Base-by-base conservation (phyloP, 2,329 filamentous ascomycete species). In the Penicillium sp. region DNA sequence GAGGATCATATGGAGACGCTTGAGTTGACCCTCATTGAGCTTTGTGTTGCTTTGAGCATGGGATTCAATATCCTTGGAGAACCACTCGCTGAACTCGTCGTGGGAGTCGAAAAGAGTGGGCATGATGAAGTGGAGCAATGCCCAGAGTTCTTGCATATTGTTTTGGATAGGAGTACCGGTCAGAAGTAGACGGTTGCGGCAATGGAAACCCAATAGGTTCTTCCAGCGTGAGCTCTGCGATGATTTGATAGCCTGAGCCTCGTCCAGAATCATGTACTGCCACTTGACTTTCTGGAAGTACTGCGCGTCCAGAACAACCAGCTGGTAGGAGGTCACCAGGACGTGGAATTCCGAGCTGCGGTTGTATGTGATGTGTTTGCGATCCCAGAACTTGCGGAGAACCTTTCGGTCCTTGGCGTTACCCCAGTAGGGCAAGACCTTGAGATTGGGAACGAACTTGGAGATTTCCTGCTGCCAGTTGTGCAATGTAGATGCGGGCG, bases 221-320 rank as follows among this genome's bases (percentile, higher is more conserved):
- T 97, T 98, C 93, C 93, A 98, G 60, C 93, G 81, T 11, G 90
- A 95, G 72, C 89, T 96, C 58, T 87, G 82, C 1, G 93, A 96
- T 47, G 90, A 96, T 75, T 98, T 98, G 80, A 98, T 97, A 52
- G 93, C 93, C 64, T 98, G 93, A 2, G 93, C 93, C 68, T 98
- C 93, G 57, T 98, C 93, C 27, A 98, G 79, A 65, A 98, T 96
- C 93, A 98, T 98, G 73, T 98, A 97, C 70, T 97, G 93, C 93
- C 93, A 98, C 57, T 86, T 86, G 77, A 98, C 93, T 75, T 97
- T 97, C 69, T 96, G 91, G 73, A 98, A 97, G 67, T 98, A 98
- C 45, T 89, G 84, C 1, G 94, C 87, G 63, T 98, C 93, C 17
- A 90, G 87, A 14, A 98, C 93, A 17, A 98, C 93, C 25, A 98